A percentile compares a stretch with the other conserved stretches of the same genome.
These are phyloP conservation scores for Solanum chiquidenum DNA, from an alignment of 257 asterid genomes.

Conservation along the genomic window DNA sequence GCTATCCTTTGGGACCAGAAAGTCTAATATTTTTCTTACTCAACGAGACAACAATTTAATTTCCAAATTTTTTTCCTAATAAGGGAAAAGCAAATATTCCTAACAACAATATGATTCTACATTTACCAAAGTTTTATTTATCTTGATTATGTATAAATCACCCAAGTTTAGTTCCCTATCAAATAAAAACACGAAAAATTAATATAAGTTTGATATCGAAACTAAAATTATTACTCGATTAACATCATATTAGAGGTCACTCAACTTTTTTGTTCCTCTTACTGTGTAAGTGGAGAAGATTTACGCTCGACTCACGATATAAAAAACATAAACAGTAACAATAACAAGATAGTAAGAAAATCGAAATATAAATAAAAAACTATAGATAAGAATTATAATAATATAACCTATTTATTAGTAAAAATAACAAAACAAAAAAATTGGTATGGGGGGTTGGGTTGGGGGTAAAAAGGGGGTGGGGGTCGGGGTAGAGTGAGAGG, in stretches of 20 bases:
- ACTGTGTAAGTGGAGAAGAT: too few relatives aligned
- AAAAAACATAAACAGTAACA: too few relatives aligned
- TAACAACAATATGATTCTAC: background rate
- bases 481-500: conserved; percentile 8
- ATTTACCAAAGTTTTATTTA: too few relatives aligned
- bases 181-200: too few relatives aligned
- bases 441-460: fast-evolving
- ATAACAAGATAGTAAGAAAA: background rate
- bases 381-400: background rate
- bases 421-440: background rate
- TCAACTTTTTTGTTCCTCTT: too few relatives aligned
- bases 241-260: too few relatives aligned
- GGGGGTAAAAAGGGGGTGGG: background rate
- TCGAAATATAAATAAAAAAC: too few relatives aligned
- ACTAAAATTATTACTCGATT: too few relatives aligned
- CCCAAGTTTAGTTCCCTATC: background rate
- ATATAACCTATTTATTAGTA: background rate
- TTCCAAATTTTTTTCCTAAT: background rate
- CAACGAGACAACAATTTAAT: too few relatives aligned
- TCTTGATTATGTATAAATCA: too few relatives aligned
- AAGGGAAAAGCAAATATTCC: background rate
- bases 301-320: too few relatives aligned
- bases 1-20: background rate
- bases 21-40: background rate
- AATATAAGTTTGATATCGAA: too few relatives aligned